Evolutionary conservation across 2,329 filamentous ascomycete genomes (phyloP).

Genomic region (Apiospora phragmitis): DNA sequence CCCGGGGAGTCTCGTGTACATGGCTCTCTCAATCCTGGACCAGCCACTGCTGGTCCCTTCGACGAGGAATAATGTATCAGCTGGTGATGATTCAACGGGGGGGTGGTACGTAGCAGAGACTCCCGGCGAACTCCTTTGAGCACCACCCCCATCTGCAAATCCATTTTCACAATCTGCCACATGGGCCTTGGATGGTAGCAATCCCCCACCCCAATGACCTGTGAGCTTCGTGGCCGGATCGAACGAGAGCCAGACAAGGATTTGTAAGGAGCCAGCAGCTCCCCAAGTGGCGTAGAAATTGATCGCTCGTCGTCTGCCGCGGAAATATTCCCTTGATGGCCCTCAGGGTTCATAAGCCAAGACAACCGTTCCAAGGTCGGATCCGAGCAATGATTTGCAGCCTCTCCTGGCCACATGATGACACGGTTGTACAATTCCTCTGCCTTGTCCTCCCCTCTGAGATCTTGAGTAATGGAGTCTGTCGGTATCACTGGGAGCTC

Average conservation of each 20-base stretch:
- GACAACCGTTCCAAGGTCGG: conserved; percentile 20
- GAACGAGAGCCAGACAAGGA: not conserved
- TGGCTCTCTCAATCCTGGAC: not conserved
- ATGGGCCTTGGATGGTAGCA: not conserved
- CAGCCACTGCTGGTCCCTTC: not conserved
- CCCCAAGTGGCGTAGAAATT: conserved; percentile 9
- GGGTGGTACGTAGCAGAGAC: too few species aligned
- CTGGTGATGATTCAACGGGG: not conserved
- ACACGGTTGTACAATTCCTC: conserved; percentile 22
- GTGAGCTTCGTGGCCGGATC: not conserved
- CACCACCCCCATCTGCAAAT: too few species aligned
- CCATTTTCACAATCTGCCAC: not conserved
- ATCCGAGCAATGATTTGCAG: conserved; percentile 10
- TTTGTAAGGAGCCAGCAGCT: not conserved
- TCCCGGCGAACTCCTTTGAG: too few species aligned
- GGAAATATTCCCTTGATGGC: conserved; percentile 19
- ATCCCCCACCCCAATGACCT: not conserved
- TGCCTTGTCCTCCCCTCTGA: not conserved
- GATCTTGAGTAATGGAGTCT: not conserved
- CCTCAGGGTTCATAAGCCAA: conserved; percentile 25
- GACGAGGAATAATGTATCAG: not conserved
- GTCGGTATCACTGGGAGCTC: conserved; percentile 17
- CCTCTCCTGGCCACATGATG: conserved; percentile 28
- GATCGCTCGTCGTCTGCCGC: conserved; percentile 29
- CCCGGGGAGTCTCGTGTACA: not conserved